Percentiles rank a stretch among this genome's conserved stretches.
phyloP scores from a whole-genome alignment of 495 filamentous ascomycete species.

The Opeltia flavorubescens region DNA sequence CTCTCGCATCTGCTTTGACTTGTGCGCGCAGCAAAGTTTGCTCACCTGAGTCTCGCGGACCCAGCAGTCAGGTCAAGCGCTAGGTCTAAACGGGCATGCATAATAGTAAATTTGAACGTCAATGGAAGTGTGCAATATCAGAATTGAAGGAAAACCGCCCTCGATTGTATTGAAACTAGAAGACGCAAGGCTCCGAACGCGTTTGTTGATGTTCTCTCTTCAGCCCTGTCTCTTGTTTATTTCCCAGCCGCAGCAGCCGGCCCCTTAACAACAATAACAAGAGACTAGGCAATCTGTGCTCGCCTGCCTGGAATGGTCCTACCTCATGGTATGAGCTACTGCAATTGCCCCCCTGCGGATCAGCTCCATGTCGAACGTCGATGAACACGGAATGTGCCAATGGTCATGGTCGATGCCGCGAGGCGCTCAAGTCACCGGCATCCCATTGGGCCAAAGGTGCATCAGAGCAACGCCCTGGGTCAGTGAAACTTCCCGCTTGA shows the following conservation, averaged over 20 bases:
- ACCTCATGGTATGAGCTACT: neutral
- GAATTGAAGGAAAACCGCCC: neutral
- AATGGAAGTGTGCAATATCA: neutral
- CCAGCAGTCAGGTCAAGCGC: conserved; percentile 11
- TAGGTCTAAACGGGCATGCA: conserved; percentile 6
- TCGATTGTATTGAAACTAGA: neutral
- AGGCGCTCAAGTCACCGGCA: too few species aligned
- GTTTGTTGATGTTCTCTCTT: neutral
- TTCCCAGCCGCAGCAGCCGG: neutral
- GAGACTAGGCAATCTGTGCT: neutral
- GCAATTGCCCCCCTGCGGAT: neutral
- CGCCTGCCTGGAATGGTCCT: neutral
- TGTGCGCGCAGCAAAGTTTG: conserved; percentile 8
- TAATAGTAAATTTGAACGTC: conserved; percentile 15
- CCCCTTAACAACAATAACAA: neutral
- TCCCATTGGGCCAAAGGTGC: neutral
- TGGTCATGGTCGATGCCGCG: neutral
- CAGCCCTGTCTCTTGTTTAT: neutral
- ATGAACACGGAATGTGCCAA: neutral
- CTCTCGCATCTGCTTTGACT: neutral
- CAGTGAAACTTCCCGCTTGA: too few species aligned
- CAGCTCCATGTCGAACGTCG: neutral
- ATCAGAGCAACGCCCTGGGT: neutral
- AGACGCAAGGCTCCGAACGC: neutral
- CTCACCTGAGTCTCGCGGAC: conserved; percentile 12